Conservation (phyloP, 2,329 filamentous ascomycete genomes). For the Orbilia blumenaviensis region DNA sequence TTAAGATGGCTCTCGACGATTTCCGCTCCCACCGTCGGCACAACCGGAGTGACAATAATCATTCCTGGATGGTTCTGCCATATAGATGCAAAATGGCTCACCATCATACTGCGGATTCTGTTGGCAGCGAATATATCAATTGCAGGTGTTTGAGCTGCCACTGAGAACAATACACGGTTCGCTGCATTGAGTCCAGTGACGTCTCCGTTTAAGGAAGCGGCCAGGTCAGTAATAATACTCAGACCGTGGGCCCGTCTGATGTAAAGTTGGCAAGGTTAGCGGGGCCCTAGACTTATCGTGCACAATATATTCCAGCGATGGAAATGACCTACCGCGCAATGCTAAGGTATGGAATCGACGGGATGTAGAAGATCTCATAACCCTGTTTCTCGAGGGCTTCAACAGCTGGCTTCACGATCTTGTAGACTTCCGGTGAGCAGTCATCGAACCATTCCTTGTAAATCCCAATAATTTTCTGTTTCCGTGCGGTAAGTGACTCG, state of each 20-base stretch:
- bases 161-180: constrained; percentile 75
- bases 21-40: constrained; percentile 63
- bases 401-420: constrained; percentile 67
- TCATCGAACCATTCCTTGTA: constrained; percentile 73
- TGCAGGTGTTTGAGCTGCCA: constrained; percentile 72
- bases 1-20: constrained; percentile 41
- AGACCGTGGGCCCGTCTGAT: constrained; percentile 78
- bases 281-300: no score
- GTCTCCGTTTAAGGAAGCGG: constrained; percentile 63
- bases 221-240: constrained; percentile 77
- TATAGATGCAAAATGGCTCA: constrained; percentile 78
- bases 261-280: background rate
- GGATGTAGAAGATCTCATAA: constrained; percentile 70
- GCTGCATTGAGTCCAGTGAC: constrained; percentile 68
- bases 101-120: constrained; percentile 76
- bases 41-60: constrained; percentile 80
- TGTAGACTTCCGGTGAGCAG: constrained; percentile 71
- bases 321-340: constrained; percentile 25
- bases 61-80: constrained; percentile 77
- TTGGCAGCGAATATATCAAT: constrained; percentile 77
- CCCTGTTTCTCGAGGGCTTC: constrained; percentile 67
- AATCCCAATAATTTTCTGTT: constrained; percentile 74
- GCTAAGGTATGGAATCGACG: constrained; percentile 66
- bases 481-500: constrained; percentile 59
- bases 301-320: background rate